phyloP scores from a whole-genome alignment of 306 rosid species.

The Trifolium dubium region DNA sequence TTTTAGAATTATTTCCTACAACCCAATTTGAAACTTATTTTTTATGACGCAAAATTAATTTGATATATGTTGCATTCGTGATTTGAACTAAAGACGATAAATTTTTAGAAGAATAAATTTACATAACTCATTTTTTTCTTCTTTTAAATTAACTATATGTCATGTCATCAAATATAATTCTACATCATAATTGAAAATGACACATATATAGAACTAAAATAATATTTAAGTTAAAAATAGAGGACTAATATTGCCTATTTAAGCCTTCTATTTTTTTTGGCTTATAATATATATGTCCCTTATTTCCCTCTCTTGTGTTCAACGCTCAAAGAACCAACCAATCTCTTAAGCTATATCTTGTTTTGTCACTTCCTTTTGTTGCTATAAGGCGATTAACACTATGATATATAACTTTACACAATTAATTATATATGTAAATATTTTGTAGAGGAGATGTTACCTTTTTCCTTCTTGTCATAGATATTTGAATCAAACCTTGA shows the following conservation, averaged over 20 bases:
- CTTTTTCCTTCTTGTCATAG: background rate
- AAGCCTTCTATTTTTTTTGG: slow-evolving; percentile 36
- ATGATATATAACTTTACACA: slow-evolving; percentile 37
- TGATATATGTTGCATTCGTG: background rate
- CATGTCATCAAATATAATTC: background rate
- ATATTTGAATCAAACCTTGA: background rate
- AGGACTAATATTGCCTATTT: background rate
- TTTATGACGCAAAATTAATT: background rate
- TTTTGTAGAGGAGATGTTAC: background rate
- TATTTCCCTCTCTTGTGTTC: slow-evolving; percentile 54
- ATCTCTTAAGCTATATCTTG: slow-evolving; percentile 23
- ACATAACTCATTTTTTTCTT: too few relatives aligned
- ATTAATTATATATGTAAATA: slow-evolving; percentile 5
- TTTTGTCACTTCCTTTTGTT: slow-evolving; percentile 45
- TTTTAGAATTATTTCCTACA: background rate
- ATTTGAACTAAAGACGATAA: background rate
- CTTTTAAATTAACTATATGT: too few relatives aligned
- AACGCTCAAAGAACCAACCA: slow-evolving; percentile 46
- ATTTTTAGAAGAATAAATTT: background rate
- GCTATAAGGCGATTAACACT: slow-evolving; percentile 54
- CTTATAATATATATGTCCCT: slow-evolving; percentile 20
- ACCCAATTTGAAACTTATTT: background rate
- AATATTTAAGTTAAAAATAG: background rate
- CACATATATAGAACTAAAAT: background rate
- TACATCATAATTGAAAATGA: background rate